phyloP scores from a whole-genome alignment of 1,284 basidiomycete species.

The Leccinum pachyderme region DNA sequence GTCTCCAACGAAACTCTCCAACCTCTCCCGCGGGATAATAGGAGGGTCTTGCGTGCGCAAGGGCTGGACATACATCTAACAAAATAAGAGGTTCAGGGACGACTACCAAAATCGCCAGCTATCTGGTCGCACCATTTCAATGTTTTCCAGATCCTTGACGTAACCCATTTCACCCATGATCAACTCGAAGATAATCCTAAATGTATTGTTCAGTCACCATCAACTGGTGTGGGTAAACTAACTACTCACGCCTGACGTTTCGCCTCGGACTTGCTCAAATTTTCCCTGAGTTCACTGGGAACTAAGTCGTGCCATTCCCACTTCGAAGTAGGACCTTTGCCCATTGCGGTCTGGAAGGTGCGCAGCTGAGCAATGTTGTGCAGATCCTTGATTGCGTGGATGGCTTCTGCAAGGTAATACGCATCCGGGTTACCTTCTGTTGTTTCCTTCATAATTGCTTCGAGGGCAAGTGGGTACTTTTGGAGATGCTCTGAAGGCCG shows the following conservation, averaged over 20 bases:
- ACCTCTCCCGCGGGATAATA: conserved; percentile 69
- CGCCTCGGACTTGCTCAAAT: conserved; percentile 72
- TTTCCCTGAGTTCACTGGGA: conserved; percentile 59
- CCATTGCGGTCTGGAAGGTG: conserved; percentile 86
- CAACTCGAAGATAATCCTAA: conserved; percentile 88
- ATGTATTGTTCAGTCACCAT: conserved; percentile 1
- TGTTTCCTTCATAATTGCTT: conserved; percentile 84
- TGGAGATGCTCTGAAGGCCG: conserved; percentile 88
- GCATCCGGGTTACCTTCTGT: conserved; percentile 74
- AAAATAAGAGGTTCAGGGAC: conserved; percentile 8
- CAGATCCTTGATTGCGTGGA: conserved; percentile 73
- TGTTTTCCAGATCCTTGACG: conserved; percentile 88
- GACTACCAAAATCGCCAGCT: not conserved
- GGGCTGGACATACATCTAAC: conserved; percentile 74
- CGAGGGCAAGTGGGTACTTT: conserved; percentile 85
- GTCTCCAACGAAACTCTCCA: conserved; percentile 81
- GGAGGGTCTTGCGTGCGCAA: conserved; percentile 73
- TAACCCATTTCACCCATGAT: conserved; percentile 97
- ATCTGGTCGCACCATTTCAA: conserved; percentile 49
- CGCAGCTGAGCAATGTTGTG: conserved; percentile 75
- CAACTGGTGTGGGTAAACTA: not conserved
- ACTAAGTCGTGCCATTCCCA: conserved; percentile 91
- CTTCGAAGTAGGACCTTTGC: conserved; percentile 68
- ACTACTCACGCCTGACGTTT: conserved; percentile 84
- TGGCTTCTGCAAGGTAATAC: conserved; percentile 75